Base-by-base conservation (phyloP, 106 monocot genomes). In the Dendrobium officinale region DNA sequence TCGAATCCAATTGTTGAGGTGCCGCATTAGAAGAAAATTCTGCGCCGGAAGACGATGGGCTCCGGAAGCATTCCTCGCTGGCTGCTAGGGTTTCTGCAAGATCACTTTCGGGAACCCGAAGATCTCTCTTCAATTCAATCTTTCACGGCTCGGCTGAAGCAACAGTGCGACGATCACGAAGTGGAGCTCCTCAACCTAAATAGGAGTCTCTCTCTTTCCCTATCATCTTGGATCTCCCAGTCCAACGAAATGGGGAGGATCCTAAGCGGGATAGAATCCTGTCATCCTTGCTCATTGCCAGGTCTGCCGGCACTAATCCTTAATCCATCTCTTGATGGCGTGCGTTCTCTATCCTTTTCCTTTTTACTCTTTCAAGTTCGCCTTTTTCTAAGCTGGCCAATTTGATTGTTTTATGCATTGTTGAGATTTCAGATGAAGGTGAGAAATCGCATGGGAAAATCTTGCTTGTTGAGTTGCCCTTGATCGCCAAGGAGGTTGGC, bases 61-160 rank as follows among this genome's bases (percentile, higher is more conserved):
- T 43, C 74, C 19, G 74, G 74, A 8, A n/a, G 74, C 74, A 19
- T 74, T n/a, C 2, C 42, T 4, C 20, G 4, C 74, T 44, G 41
- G 41, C 74, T 74, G 1, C 44, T 74, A 74, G 74, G 74, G 74
- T 74, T 74, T 74, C 43, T 74, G 20, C 43, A 74, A 42, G 74
- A 74, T 8, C 74, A 74, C n/a, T n/a, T 74, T 29, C 42, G 20
- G n/a, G 20, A 74, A 44, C 74, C 44, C 8, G 74, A 74, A 43
- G 74, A 74, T 74, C 74, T 74, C 6, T 19, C 74, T n/a, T 42
- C 74, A n/a, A 42, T 74, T 43, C 42, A 26, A n/a, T 74, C 74
- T 19, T 43, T 74, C n/a, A 43, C n/a, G 4, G 44, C 42, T 20
- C 74, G 74, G 29, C 43, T 74, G n/a, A 74, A 74, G 42, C 19